These are phyloP conservation scores for Ocimum tenuiflorum DNA, from an alignment of 257 asterid species.

Conservation along the genomic window DNA sequence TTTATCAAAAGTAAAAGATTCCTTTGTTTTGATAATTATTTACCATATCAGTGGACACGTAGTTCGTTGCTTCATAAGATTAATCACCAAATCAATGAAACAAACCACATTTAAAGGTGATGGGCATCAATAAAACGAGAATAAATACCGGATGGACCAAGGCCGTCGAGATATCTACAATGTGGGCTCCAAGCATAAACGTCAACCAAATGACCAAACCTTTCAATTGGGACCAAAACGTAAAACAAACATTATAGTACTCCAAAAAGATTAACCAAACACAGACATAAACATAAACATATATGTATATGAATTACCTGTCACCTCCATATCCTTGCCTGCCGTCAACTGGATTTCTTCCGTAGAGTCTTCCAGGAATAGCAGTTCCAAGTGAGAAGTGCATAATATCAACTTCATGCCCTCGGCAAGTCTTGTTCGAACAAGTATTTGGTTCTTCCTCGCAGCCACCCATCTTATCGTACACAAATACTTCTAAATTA, in stretches of 20 bases:
- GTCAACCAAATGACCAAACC: conserved; percentile 61
- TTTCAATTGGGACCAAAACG: conserved; percentile 25
- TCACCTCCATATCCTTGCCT: conserved; percentile 52
- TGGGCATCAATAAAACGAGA: too few relatives aligned
- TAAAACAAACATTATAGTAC: neutral
- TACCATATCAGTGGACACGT: too few relatives aligned
- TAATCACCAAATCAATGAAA: too few relatives aligned
- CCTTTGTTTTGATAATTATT: too few relatives aligned
- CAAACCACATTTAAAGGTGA: neutral
- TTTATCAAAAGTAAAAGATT: too few relatives aligned
- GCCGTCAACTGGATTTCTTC: conserved; percentile 44
- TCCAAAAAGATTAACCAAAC: neutral
- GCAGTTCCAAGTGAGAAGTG: conserved; percentile 60
- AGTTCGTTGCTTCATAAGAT: too few relatives aligned
- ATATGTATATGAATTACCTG: conserved; percentile 33
- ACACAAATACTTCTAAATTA: conserved; percentile 15
- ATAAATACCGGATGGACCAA: conserved; percentile 42
- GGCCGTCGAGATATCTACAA: conserved; percentile 51
- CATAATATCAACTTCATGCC: conserved; percentile 64
- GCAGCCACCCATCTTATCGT: conserved; percentile 59
- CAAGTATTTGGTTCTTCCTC: conserved; percentile 42
- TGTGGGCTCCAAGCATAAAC: conserved; percentile 58
- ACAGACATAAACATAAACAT: neutral
- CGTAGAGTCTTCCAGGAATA: conserved; percentile 65
- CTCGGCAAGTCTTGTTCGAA: conserved; percentile 52